phyloP scores from a whole-genome alignment of 2,329 filamentous ascomycete species.

The Periconia sp. region DNA sequence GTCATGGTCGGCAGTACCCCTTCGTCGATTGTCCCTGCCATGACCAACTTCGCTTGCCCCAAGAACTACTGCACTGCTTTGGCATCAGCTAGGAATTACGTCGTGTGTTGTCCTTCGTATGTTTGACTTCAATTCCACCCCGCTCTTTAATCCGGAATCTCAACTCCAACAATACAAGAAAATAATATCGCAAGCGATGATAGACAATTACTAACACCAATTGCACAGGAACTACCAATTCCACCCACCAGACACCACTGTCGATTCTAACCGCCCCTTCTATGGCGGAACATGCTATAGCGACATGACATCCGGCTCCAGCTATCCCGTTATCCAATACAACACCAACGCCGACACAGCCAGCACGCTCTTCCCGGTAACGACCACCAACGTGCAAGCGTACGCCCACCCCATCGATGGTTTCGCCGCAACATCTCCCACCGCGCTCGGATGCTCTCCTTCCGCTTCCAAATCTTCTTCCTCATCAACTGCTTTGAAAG shows the following conservation, averaged over 20 bases:
- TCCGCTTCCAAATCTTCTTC: slow-evolving; percentile 3
- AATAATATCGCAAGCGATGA: too few species aligned
- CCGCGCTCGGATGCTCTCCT: slow-evolving; percentile 15
- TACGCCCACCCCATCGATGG: slow-evolving; percentile 34
- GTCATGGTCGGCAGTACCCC: slow-evolving; percentile 8
- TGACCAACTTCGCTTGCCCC: slow-evolving; percentile 30
- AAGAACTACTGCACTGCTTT: slow-evolving; percentile 22
- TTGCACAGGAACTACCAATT: slow-evolving; percentile 20
- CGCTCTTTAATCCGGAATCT: not conserved
- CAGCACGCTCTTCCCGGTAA: slow-evolving; percentile 10
- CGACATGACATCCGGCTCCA: slow-evolving; percentile 15
- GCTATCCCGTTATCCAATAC: slow-evolving; percentile 20
- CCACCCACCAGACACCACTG: slow-evolving; percentile 13
- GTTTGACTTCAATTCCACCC: not conserved
- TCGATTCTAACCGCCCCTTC: slow-evolving; percentile 20
- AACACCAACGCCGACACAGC: slow-evolving; percentile 14
- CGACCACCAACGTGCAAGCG: slow-evolving; percentile 15
- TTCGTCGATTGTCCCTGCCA: slow-evolving; percentile 24
- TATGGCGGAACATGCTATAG: slow-evolving; percentile 33
- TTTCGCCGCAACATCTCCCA: slow-evolving; percentile 14
- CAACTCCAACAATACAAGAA: too few species aligned
- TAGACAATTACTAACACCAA: not conserved
- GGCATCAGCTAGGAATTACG: slow-evolving; percentile 21
- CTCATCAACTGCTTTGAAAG: not conserved
- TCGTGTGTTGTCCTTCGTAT: slow-evolving; percentile 31